phyloP scores from a whole-genome alignment of 345 rosid genomes.

The Bruguiera gymnorhiza region DNA sequence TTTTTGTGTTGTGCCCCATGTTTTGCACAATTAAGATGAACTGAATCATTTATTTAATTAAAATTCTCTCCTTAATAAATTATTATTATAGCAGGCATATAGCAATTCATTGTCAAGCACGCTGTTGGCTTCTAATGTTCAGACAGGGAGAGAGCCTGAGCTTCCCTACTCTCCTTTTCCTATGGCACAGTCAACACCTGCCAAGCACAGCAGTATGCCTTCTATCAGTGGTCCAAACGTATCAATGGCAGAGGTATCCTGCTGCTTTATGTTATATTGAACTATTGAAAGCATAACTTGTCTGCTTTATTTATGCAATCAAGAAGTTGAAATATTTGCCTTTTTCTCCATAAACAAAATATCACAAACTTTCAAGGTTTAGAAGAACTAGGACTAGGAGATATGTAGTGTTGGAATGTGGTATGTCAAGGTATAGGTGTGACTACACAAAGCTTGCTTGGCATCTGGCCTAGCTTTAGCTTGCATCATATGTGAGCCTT shows the following conservation, averaged over 20 bases:
- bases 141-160: conserved; percentile 74
- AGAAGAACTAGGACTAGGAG: too few relatives aligned
- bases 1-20: neutral
- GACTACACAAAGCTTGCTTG: neutral
- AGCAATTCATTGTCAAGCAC: conserved; percentile 68
- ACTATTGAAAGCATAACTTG: neutral
- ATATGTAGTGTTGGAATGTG: too few relatives aligned
- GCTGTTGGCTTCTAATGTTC: conserved; percentile 67
- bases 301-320: neutral
- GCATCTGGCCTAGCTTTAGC: neutral
- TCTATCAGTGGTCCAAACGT: conserved; percentile 66
- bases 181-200: conserved; percentile 58
- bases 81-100: conserved; percentile 53
- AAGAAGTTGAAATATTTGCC: neutral
- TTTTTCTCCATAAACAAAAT: neutral
- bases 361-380: too few relatives aligned
- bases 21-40: neutral
- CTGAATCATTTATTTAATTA: conserved; percentile 2
- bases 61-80: conserved; percentile 2
- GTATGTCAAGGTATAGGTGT: neutral
- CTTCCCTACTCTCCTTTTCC: conserved; percentile 78
- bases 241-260: conserved; percentile 73
- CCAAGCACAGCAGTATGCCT: conserved; percentile 57
- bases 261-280: neutral
- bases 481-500: neutral